Evolutionary conservation across 2,329 filamentous ascomycete genomes (phyloP).

Genomic region (Cadophora sp.): DNA sequence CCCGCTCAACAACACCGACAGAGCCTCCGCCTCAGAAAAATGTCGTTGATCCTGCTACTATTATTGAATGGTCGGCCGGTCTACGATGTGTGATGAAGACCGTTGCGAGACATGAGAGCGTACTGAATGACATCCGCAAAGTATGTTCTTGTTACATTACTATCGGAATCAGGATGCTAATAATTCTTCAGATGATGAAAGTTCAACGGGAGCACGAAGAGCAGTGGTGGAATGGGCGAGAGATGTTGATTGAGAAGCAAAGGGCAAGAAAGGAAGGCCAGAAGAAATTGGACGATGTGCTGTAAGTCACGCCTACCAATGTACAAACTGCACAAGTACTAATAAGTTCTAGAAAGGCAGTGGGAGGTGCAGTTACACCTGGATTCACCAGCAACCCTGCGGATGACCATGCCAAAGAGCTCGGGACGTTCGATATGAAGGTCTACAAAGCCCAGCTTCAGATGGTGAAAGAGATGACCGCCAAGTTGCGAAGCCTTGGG

Average conservation of each 20-base stretch:
- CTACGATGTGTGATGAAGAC: constrained; percentile 58
- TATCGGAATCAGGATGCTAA: constrained; percentile 19
- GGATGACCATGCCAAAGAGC: constrained; percentile 58
- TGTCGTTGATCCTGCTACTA: constrained; percentile 51
- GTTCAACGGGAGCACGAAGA: constrained; percentile 68
- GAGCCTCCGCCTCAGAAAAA: constrained; percentile 27
- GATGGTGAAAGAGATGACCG: constrained; percentile 65
- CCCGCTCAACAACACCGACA: constrained; percentile 25
- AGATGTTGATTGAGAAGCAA: constrained; percentile 59
- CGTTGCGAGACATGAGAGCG: constrained; percentile 52
- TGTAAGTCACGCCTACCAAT: constrained; percentile 50
- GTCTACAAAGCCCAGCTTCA: constrained; percentile 64
- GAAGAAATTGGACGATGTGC: constrained; percentile 58
- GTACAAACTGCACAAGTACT: constrained; percentile 27
- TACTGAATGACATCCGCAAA: constrained; percentile 52
- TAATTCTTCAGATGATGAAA: constrained; percentile 58
- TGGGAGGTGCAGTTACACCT: constrained; percentile 50
- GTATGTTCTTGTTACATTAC: constrained; percentile 28
- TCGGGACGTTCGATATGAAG: constrained; percentile 65
- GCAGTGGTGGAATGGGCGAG: constrained; percentile 63
- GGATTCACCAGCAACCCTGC: constrained; percentile 38
- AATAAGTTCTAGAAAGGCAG: constrained; percentile 48
- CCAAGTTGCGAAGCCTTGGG: constrained; percentile 61
- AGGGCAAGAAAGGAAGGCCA: constrained; percentile 58
- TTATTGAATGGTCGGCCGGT: constrained; percentile 58